Evolutionary conservation across 2,329 filamentous ascomycete species (phyloP), one percentile per base, ranked within the genome.

Genomic region (Eutypa lata): DNA sequence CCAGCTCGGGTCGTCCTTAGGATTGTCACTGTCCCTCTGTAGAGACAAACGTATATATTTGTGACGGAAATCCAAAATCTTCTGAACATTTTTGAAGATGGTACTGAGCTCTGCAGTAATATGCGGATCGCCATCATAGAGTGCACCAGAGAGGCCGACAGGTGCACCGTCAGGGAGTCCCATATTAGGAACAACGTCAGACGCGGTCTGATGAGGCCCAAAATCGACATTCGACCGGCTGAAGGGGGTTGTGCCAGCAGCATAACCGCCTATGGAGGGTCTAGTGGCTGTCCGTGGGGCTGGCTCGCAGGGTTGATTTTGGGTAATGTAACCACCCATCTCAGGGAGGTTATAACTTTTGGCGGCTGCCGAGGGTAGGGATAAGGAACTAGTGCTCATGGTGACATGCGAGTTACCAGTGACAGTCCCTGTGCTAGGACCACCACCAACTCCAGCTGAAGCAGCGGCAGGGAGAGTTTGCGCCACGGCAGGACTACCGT

Each of bases 31-130:
- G 7, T 87, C 81, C 10, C 88, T 82, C 67, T 99, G 94, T 19
- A 92, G 76, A 0, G 94, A 97, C 16, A 97, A 73, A 1, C 83
- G 77, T 49, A 97, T 90, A 71, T 97, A 99, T 64, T 91, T 95
- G 68, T 91, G 87, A 55, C 94, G 85, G 40, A 92, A 78, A 62
- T 97, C 90, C 45, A 97, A 73, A n/a, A 97, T 84, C 60, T 88
- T 88, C 68, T 96, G 90, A 52, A 99, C 91, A 61, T 94, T 95
- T 59, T 86, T 87, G 64, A 95, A 97, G 59, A 99, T 97, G 19
- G 84, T 81, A 62, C 83, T 85, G 58, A 99, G 76, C 72, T 99
- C 94, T 2, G 88, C 80, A 2, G 90, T 91, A 60, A 97, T 88
- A 49, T 88, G 87, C 38, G 88, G 84, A 62, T 95, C 90, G 45